phyloP scores from a whole-genome alignment of 805 yeast genomes.

The Starmerella riodocensis region DNA sequence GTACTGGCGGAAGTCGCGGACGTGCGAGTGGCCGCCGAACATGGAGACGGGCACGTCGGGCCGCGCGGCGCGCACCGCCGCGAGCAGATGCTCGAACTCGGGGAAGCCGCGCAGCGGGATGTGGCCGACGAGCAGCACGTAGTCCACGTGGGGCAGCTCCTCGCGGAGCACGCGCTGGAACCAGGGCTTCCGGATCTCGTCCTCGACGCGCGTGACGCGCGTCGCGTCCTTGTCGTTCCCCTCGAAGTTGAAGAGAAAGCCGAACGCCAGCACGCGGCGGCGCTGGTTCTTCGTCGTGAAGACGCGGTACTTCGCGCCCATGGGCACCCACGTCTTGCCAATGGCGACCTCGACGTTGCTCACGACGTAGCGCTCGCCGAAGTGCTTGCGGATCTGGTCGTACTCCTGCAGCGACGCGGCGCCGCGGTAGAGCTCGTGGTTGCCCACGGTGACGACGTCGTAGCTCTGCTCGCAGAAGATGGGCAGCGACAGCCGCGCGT shows the following conservation, averaged over 20 bases:
- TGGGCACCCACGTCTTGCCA: constrained; percentile 35
- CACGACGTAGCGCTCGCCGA: constrained; percentile 48
- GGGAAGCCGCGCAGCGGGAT: constrained; percentile 51
- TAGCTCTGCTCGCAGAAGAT: constrained; percentile 51
- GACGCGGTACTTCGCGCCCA: constrained; percentile 55
- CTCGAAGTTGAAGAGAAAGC: constrained; percentile 65
- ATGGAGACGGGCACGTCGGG: constrained; percentile 59
- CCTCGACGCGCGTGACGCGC: constrained; percentile 47
- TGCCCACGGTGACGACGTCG: constrained; percentile 74
- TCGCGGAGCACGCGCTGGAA: constrained; percentile 33
- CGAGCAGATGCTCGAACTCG: constrained; percentile 39
- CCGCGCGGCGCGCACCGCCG: constrained; percentile 40
- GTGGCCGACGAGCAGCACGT: constrained; percentile 63
- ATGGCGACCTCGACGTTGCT: constrained; percentile 28
- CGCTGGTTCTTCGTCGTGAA: constrained; percentile 46
- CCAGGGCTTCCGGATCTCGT: constrained; percentile 48
- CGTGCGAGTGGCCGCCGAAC: constrained; percentile 90
- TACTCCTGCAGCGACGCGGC: constrained; percentile 52
- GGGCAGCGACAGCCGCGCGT: constrained; percentile 47
- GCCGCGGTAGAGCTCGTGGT: constrained; percentile 71
- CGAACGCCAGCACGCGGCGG: constrained; percentile 47
- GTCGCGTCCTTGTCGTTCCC: constrained; percentile 43
- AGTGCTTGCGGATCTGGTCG: constrained; percentile 35
- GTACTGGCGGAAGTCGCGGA: constrained; percentile 60
- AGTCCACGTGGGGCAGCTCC: constrained; percentile 37